Evolutionary conservation across 2,329 filamentous ascomycete species (phyloP), one percentile per base, ranked within the genome.

Genomic region (Beauveria rudraprayagi): DNA sequence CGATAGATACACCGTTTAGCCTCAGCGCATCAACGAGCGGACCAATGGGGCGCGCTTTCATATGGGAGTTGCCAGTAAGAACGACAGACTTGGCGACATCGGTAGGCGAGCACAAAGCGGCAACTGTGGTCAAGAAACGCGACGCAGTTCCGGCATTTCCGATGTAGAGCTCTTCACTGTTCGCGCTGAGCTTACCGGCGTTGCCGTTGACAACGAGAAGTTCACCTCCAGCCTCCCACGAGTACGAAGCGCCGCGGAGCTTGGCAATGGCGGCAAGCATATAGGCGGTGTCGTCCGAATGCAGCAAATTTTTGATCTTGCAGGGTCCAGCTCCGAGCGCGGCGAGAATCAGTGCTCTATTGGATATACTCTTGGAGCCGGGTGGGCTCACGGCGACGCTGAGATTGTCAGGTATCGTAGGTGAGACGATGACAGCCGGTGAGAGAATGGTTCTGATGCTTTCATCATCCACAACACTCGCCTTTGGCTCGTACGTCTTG

Each of bases 131-230:
- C 65, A 99, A 77, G 77, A 99, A 99, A 65, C 94, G 87, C 52
- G 94, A 96, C 1, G 94, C 94, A 2, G 94, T 99, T 62, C 94
- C 94, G 28, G 94, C 94, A 71, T 99, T 99, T 56, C 95, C 94
- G 52, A 99, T 85, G 72, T 97, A 99, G 34, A 99, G 80, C 63
- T 91, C 84, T 19, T 89, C 83, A 41, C 83, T 76, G 68, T 86
- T 92, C 11, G 94, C 92, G 67, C 84, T 80, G 26, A 99, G 81
- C 64, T 86, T 83, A 56, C 94, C 94, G n/a, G 92, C 93, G 68
- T 91, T 96, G 59, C 94, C 94, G 64, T 89, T 87, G 17, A 99
- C 90, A 3, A 95, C 86, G 30, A 99, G 81, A 9, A 94, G 86
- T 67, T 94, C 90, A n/a, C 94, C 94, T 61, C 92, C 89, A 57